Conservation (phyloP, 805 yeast species). For the Metschnikowia peoriensis region DNA sequence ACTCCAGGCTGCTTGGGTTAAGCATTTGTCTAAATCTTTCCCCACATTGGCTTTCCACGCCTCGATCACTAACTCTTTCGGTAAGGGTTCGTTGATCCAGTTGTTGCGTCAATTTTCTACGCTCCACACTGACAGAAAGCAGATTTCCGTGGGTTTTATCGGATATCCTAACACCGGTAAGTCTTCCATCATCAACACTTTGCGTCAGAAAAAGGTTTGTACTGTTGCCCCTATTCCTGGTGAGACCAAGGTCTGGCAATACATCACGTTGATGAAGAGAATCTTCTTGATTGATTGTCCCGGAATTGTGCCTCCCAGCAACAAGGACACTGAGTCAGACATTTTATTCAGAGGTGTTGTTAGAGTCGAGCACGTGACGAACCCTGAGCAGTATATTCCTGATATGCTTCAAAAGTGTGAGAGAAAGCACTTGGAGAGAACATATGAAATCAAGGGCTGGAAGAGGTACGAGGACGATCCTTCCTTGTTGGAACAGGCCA, state of each 20-base stretch:
- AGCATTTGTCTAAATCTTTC: constrained; percentile 82
- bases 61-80: constrained; percentile 94
- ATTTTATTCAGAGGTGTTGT: constrained; percentile 95
- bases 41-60: constrained; percentile 99
- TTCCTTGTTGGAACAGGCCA: constrained; percentile 47
- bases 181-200: constrained; percentile 90
- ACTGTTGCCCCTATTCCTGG: constrained; percentile 98
- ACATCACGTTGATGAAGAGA: constrained; percentile 93
- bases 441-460: constrained; percentile 96
- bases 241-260: constrained; percentile 99
- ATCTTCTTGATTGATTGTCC: constrained; percentile 97
- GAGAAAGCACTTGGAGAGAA: constrained; percentile 86
- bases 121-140: constrained; percentile 88
- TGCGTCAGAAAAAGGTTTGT: constrained; percentile 93
- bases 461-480: constrained; percentile 40
- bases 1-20: constrained; percentile 95
- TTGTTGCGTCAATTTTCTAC: constrained; percentile 88
- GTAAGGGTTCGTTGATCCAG: constrained; percentile 95
- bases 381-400: constrained; percentile 94
- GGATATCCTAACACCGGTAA: constrained; percentile 99
- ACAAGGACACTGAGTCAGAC: constrained; percentile 86
- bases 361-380: constrained; percentile 94
- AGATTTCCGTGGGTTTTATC: constrained; percentile 93
- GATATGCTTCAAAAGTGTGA: constrained; percentile 83
- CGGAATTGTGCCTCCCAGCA: constrained; percentile 96